A percentile compares a stretch with the other conserved stretches of the same genome.
Conservation (phyloP, 805 yeast species). For the Myxozyma geophila region DNA sequence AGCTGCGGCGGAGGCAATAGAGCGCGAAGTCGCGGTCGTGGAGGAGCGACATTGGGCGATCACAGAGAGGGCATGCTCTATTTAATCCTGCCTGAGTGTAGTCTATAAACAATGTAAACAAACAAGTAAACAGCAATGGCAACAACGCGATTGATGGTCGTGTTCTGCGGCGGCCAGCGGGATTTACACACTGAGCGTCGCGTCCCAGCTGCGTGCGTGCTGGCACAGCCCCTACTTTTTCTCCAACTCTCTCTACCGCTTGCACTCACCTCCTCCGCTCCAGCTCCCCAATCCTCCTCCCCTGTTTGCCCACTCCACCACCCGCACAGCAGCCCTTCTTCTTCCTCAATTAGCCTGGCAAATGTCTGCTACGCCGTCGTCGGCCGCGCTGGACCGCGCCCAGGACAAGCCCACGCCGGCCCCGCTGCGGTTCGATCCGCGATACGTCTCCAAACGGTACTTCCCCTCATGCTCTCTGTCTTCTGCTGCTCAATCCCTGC, state of each 20-base stretch:
- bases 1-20: conserved; percentile 26
- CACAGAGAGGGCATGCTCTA: not conserved
- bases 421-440: conserved; percentile 30
- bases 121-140: not conserved
- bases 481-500: not conserved
- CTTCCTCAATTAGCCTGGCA: not conserved
- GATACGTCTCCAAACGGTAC: conserved; percentile 29
- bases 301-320: not conserved
- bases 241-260: not conserved
- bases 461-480: not conserved
- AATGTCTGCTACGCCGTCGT: conserved; percentile 11
- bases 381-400: conserved; percentile 10
- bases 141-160: not conserved
- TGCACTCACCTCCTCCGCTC: not conserved
- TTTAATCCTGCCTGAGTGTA: no score
- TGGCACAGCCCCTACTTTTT: not conserved
- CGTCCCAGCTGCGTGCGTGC: not conserved
- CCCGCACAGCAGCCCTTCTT: not conserved
- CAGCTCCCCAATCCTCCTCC: not conserved
- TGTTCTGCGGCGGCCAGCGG: not conserved
- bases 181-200: not conserved
- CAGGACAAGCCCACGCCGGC: conserved; percentile 15
- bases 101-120: no score
- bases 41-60: conserved; percentile 25
- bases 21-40: conserved; percentile 26